These are phyloP conservation scores for Ceratocystis lukuohia DNA, from an alignment of 2,329 filamentous ascomycete species.

Conservation along the genomic window DNA sequence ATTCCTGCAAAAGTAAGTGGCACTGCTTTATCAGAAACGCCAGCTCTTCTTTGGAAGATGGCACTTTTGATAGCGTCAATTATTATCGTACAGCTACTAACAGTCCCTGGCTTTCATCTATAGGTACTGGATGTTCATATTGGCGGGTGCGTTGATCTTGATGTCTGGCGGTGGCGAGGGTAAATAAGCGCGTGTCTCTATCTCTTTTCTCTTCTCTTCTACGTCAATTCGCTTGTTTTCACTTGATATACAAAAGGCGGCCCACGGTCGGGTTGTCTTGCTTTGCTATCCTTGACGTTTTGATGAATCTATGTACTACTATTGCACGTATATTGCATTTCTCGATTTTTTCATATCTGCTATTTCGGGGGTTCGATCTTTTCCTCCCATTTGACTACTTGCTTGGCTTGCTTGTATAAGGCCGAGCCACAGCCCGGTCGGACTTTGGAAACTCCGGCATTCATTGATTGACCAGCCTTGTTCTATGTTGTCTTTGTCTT, in stretches of 20 bases:
- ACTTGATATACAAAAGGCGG: not conserved
- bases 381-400: not conserved
- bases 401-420: not conserved
- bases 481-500: too few relatives aligned
- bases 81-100: not conserved
- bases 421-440: too few relatives aligned
- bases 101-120: conserved; percentile 9
- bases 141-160: conserved; percentile 39
- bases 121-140: conserved; percentile 56
- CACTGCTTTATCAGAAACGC: not conserved
- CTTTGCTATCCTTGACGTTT: not conserved
- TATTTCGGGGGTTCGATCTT: too few relatives aligned
- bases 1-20: conserved; percentile 50
- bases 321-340: not conserved
- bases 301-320: conserved; percentile 6
- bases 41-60: not conserved
- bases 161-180: conserved; percentile 40
- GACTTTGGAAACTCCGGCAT: too few relatives aligned
- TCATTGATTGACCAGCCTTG: too few relatives aligned
- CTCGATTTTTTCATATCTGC: not conserved
- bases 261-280: not conserved
- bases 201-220: conserved; percentile 4
- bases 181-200: conserved; percentile 29
- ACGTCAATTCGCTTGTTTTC: conserved; percentile 3
- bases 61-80: not conserved